Percentiles rank a stretch among this genome's conserved stretches.
These are phyloP conservation scores for Boletus vermiculosoides DNA, from an alignment of 768 basidiomycete genomes.

Conservation along the genomic window DNA sequence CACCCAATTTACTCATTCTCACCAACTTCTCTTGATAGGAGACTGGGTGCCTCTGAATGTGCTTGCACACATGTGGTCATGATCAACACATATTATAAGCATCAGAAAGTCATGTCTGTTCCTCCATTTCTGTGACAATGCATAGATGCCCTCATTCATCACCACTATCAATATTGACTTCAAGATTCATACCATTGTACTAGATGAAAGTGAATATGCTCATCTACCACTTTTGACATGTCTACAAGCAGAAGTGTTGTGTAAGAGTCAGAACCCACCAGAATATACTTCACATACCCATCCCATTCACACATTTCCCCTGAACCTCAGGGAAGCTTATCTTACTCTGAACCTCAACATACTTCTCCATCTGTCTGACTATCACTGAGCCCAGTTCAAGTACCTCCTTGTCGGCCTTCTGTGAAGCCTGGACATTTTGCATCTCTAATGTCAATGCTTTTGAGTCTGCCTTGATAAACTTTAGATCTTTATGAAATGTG, in stretches of 20 bases:
- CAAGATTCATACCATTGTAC: too few relatives aligned
- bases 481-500: slow-evolving; percentile 83
- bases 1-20: too few relatives aligned
- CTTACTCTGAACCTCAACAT: slow-evolving; percentile 76
- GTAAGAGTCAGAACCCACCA: neutral
- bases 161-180: too few relatives aligned
- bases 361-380: slow-evolving; percentile 44
- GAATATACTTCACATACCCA: slow-evolving; percentile 51
- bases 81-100: too few relatives aligned
- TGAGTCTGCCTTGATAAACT: slow-evolving; percentile 65
- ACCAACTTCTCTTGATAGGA: too few relatives aligned
- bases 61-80: too few relatives aligned
- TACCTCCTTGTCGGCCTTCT: slow-evolving; percentile 23
- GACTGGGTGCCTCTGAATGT: too few relatives aligned
- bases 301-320: slow-evolving; percentile 76
- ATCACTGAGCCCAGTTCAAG: slow-evolving; percentile 34
- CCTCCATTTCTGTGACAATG: too few relatives aligned
- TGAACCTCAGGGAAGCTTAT: slow-evolving; percentile 81
- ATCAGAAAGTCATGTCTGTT: too few relatives aligned
- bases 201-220: too few relatives aligned
- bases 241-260: slow-evolving; percentile 44
- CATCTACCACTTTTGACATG: slow-evolving; percentile 64
- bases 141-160: too few relatives aligned
- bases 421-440: slow-evolving; percentile 17
- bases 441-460: slow-evolving; percentile 38